Conservation (phyloP, 805 yeast species). For the Saturnispora gosingensis region DNA sequence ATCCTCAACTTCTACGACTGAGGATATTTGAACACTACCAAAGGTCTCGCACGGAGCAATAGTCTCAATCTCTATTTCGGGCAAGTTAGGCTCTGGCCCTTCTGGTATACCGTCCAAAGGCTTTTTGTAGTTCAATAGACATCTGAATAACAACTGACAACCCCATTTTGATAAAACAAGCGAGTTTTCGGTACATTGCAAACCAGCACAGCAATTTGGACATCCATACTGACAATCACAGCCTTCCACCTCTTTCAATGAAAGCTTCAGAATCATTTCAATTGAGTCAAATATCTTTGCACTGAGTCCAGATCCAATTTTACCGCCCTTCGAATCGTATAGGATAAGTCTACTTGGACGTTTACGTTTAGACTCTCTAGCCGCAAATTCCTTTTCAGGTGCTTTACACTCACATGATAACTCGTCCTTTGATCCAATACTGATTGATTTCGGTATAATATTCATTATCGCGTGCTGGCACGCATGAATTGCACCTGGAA, state of each 20-base stretch:
- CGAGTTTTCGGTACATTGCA: conserved; percentile 72
- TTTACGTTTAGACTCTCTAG: conserved; percentile 55
- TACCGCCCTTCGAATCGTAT: conserved; percentile 77
- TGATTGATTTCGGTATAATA: conserved; percentile 62
- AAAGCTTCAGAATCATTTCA: conserved; percentile 52
- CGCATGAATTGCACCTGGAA: conserved; percentile 94
- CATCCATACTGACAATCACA: conserved; percentile 69
- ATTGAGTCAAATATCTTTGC: conserved; percentile 73
- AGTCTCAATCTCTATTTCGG: conserved; percentile 59
- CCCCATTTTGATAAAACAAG: conserved; percentile 84
- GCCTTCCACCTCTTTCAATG: conserved; percentile 46
- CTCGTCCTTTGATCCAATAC: conserved; percentile 61
- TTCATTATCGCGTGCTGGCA: conserved; percentile 88
- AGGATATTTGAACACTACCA: conserved; percentile 45
- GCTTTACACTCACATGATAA: conserved; percentile 93
- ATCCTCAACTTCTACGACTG: conserved; percentile 48
- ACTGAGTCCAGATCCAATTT: conserved; percentile 69
- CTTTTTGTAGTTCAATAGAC: conserved; percentile 46
- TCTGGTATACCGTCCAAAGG: conserved; percentile 42
- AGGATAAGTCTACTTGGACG: conserved; percentile 85
- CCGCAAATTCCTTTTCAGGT: conserved; percentile 90
- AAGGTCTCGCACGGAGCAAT: conserved; percentile 43
- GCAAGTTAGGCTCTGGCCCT: conserved; percentile 76
- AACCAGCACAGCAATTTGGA: conserved; percentile 79
- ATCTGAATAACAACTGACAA: conserved; percentile 57